These are phyloP conservation scores for Holtermanniella nyarrowii DNA, from an alignment of 768 basidiomycete genomes.

Conservation along the genomic window DNA sequence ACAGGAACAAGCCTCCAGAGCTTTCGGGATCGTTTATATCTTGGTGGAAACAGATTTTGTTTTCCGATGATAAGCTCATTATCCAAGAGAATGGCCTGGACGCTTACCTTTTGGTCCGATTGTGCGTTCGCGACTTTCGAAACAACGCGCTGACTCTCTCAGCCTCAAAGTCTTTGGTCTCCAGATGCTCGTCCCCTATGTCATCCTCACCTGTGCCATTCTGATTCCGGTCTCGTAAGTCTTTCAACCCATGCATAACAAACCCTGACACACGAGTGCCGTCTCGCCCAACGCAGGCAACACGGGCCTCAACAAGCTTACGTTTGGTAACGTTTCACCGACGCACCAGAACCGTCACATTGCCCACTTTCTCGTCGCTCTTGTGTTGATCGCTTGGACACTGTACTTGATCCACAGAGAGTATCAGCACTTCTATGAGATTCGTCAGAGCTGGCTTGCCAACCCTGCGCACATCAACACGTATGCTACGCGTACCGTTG, in stretches of 20 bases:
- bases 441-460: slow-evolving; percentile 39
- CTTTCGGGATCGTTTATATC: slow-evolving; percentile 21
- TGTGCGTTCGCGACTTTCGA: slow-evolving; percentile 5
- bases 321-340: slow-evolving; percentile 38
- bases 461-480: slow-evolving; percentile 35
- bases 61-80: slow-evolving; percentile 22
- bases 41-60: slow-evolving; percentile 33
- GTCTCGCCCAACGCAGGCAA: slow-evolving; percentile 23
- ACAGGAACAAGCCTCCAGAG: slow-evolving; percentile 27
- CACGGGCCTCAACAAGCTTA: slow-evolving; percentile 34
- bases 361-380: slow-evolving; percentile 36
- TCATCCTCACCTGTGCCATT: slow-evolving; percentile 34
- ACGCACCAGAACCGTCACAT: slow-evolving; percentile 27
- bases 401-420: slow-evolving; percentile 36
- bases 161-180: slow-evolving; percentile 38
- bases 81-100: slow-evolving; percentile 39
- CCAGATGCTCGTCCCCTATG: slow-evolving; percentile 39
- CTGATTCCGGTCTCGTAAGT: slow-evolving; percentile 37
- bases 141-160: not conserved
- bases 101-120: slow-evolving; percentile 40
- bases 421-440: slow-evolving; percentile 35
- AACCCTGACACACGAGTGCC: slow-evolving; percentile 17
- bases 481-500: slow-evolving; percentile 37
- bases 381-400: slow-evolving; percentile 39
- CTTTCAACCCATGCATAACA: not conserved